Evolutionary conservation across 176 grass and related monocot genomes (phyloP).

Genomic region (Canna indica): DNA sequence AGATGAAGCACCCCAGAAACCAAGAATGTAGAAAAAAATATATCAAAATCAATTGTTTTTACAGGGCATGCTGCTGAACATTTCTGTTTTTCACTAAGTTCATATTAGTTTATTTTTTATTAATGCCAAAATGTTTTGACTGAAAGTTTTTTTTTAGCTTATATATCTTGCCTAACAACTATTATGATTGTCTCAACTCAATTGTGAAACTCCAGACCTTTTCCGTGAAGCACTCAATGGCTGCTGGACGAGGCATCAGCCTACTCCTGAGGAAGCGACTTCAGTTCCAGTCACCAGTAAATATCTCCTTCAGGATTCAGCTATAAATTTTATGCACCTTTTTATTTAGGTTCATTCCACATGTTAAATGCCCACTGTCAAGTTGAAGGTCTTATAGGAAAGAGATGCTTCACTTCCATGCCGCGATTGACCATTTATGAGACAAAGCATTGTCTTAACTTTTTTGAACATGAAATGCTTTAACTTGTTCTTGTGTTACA

Average conservation of each 20-base stretch:
- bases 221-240: neutral
- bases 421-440: neutral
- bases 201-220: neutral
- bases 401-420: neutral
- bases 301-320: neutral
- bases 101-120: neutral
- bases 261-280: conserved; percentile 7
- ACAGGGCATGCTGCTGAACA: neutral
- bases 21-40: neutral
- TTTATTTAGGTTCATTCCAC: neutral
- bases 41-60: neutral
- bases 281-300: conserved; percentile 11
- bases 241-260: conserved; percentile 10
- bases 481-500: neutral
- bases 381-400: neutral
- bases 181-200: neutral
- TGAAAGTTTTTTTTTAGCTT: neutral
- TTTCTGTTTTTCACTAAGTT: neutral
- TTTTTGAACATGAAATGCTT: neutral
- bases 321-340: neutral
- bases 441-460: neutral
- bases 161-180: neutral
- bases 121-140: neutral
- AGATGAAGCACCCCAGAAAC: neutral
- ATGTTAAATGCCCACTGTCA: neutral